A percentile compares a stretch with the other conserved stretches of the same genome.
Conservation (phyloP, 441 rosid genomes). For the Melastoma candidum region DNA sequence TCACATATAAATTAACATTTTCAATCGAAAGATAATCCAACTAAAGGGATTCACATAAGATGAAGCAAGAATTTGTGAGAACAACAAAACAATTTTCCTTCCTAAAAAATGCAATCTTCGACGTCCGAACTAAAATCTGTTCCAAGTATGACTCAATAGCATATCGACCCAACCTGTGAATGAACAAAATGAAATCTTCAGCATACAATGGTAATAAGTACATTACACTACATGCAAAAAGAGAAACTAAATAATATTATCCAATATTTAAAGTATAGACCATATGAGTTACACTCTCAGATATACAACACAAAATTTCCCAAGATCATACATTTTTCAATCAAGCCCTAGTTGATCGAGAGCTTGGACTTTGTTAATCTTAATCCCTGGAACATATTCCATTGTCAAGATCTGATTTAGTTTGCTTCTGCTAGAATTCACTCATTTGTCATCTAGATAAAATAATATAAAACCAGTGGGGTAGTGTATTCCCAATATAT, state of each 20-base stretch:
- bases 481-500: constrained; percentile 90
- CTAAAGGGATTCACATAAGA: too few relatives aligned
- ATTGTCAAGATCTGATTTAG: constrained; percentile 59
- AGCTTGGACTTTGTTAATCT: constrained; percentile 83
- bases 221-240: too few relatives aligned
- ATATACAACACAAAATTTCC: constrained; percentile 6
- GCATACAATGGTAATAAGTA: too few relatives aligned
- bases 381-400: constrained; percentile 99
- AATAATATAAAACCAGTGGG: constrained; percentile 53
- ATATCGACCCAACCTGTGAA: constrained; percentile 78
- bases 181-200: neutral
- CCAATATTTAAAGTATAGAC: constrained; percentile 5
- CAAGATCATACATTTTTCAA: constrained; percentile 58
- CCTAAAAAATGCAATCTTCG: too few relatives aligned
- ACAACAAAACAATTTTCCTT: too few relatives aligned
- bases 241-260: too few relatives aligned
- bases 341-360: constrained; percentile 92
- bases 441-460: neutral
- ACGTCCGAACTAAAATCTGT: constrained; percentile 33
- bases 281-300: constrained; percentile 3
- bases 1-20: too few relatives aligned
- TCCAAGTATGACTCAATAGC: constrained; percentile 99
- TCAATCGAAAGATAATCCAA: too few relatives aligned
- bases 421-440: neutral
- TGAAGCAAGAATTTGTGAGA: too few relatives aligned